Evolutionary conservation across 306 rosid genomes (phyloP).

Genomic region (Vigna radiata): DNA sequence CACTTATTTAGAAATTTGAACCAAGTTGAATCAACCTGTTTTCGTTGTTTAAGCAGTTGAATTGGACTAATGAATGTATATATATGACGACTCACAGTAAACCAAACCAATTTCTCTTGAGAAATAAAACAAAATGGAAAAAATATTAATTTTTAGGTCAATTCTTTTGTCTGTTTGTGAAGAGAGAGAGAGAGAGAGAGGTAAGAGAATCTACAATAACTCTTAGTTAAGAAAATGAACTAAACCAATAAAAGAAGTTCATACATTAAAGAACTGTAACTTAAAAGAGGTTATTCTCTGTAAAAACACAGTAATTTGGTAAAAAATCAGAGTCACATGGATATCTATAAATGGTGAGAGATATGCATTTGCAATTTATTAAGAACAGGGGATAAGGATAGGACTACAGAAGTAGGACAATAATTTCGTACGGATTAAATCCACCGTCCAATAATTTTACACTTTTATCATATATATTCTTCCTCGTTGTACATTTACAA

Average conservation of each 20-base stretch:
- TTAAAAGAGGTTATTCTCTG: background rate
- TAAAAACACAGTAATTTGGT: background rate
- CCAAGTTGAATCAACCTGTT: too few species aligned
- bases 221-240: too few species aligned
- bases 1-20: too few species aligned
- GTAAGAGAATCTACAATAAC: too few species aligned
- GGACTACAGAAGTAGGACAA: background rate
- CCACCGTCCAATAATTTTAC: background rate
- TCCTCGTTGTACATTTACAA: too few species aligned
- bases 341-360: background rate
- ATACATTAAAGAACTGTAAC: background rate
- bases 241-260: background rate
- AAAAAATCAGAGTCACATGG: background rate
- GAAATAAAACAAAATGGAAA: background rate
- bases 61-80: too few species aligned
- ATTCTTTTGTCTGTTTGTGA: background rate
- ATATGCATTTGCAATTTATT: conserved; percentile 1
- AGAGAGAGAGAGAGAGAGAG: background rate
- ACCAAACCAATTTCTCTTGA: background rate
- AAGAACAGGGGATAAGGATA: background rate
- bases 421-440: conserved; percentile 13
- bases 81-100: background rate
- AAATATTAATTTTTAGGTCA: too few species aligned
- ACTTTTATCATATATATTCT: background rate
- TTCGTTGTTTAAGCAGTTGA: too few species aligned